These are phyloP conservation scores for Pseudopithomyces chartarum DNA, from an alignment of 2,329 filamentous ascomycete species.

Conservation along the genomic window DNA sequence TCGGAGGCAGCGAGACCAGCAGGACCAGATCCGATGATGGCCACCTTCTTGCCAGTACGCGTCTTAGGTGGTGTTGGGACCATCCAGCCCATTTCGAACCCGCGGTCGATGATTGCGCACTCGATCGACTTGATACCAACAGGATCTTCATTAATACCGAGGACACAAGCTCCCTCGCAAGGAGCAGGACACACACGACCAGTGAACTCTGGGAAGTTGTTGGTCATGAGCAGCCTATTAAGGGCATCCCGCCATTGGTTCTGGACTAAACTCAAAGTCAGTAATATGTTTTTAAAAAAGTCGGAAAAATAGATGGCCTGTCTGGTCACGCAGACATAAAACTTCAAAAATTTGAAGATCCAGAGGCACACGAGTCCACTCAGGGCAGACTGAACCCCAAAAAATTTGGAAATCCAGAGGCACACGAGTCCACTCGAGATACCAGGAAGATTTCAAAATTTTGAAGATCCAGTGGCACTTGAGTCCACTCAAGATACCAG, in stretches of 20 bases:
- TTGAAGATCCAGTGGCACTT: no score
- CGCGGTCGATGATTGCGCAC: constrained; percentile 95
- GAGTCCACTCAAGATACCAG: no score
- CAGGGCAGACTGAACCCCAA: no score
- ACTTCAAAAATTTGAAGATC: no score
- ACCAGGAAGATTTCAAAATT: no score
- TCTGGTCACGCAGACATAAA: no score
- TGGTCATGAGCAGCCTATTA: constrained; percentile 90
- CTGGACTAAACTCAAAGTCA: no score
- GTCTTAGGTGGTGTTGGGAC: constrained; percentile 76
- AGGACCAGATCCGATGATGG: constrained; percentile 89
- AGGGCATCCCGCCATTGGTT: constrained; percentile 89
- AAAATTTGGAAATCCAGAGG: no score
- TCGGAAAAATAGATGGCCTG: no score
- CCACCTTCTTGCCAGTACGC: constrained; percentile 86
- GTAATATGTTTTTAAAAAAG: no score
- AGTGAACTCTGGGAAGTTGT: constrained; percentile 98
- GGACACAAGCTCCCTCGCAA: constrained; percentile 93
- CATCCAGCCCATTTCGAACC: constrained; percentile 99
- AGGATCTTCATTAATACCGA: constrained; percentile 95
- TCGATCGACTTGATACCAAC: constrained; percentile 99
- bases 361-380: no score
- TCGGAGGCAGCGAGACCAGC: constrained; percentile 89
- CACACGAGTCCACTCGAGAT: no score
- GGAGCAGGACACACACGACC: constrained; percentile 95